Conservation (phyloP, 257 asterid species). For the Solanum lycopersicoides region DNA sequence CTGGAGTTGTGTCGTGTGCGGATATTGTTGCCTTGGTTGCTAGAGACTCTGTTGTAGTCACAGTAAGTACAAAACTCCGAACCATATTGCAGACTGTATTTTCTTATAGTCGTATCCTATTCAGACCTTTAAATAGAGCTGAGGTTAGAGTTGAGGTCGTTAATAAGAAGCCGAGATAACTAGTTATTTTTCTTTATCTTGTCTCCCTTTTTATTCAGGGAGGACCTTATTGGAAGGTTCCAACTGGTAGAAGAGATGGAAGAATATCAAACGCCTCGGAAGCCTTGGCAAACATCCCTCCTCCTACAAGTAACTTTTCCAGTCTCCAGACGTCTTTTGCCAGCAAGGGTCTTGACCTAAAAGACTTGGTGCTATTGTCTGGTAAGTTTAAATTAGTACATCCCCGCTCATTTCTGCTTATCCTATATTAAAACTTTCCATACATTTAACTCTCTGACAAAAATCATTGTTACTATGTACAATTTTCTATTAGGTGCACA, state of each 20-base stretch:
- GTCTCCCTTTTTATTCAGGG: background rate
- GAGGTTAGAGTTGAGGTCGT: too few relatives aligned
- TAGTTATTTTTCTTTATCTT: background rate
- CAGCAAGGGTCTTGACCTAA: background rate
- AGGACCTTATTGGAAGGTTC: constrained; percentile 15
- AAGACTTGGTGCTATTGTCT: background rate
- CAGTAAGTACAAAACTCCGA: background rate
- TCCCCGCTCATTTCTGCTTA: background rate
- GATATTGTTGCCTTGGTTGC: background rate
- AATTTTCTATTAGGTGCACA: background rate
- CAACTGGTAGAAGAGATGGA: constrained; percentile 17
- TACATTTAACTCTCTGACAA: background rate
- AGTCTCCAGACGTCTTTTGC: background rate
- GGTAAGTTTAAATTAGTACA: constrained; percentile 8
- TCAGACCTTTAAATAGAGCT: too few relatives aligned
- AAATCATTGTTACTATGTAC: background rate
- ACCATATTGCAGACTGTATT: background rate
- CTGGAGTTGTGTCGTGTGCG: background rate
- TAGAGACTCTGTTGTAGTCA: background rate
- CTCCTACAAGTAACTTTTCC: background rate
- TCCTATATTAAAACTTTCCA: background rate
- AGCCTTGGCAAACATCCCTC: constrained; percentile 35
- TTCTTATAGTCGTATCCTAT: too few relatives aligned
- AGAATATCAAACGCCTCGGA: constrained; percentile 15
- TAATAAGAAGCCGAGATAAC: too few relatives aligned